Conservation (phyloP, 2,329 filamentous ascomycete species). For the Lachnellula cervina region DNA sequence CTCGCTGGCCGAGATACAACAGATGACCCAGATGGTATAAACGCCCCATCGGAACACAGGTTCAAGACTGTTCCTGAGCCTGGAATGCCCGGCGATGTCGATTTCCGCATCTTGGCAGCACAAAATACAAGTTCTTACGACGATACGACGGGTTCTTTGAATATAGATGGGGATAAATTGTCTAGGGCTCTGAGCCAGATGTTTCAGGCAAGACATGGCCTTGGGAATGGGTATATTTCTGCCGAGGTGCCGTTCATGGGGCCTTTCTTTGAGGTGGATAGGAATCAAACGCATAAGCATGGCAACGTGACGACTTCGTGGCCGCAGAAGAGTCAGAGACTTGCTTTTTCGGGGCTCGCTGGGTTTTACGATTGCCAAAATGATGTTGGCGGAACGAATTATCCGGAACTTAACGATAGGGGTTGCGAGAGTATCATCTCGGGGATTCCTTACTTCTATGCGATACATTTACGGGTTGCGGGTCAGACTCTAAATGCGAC, state of each 20-base stretch:
- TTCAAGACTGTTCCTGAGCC: constrained; percentile 7
- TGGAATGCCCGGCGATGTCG: background rate
- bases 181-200: background rate
- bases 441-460: constrained; percentile 62
- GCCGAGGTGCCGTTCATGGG: constrained; percentile 4
- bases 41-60: background rate
- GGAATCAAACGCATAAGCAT: constrained; percentile 15
- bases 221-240: constrained; percentile 17
- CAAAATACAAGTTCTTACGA: background rate
- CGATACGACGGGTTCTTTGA: constrained; percentile 2
- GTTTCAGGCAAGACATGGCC: constrained; percentile 10
- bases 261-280: constrained; percentile 17
- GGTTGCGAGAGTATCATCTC: constrained; percentile 62
- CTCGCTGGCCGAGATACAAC: too few relatives aligned
- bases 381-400: constrained; percentile 51
- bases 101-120: constrained; percentile 5
- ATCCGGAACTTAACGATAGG: constrained; percentile 57
- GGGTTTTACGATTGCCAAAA: constrained; percentile 62
- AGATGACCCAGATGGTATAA: too few relatives aligned
- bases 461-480: constrained; percentile 49
- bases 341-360: constrained; percentile 62
- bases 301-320: constrained; percentile 46
- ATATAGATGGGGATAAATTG: constrained; percentile 7
- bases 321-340: constrained; percentile 59
- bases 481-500: constrained; percentile 53